Conservation (phyloP, 2,329 filamentous ascomycete genomes). For the Trichophyton rubrum region DNA sequence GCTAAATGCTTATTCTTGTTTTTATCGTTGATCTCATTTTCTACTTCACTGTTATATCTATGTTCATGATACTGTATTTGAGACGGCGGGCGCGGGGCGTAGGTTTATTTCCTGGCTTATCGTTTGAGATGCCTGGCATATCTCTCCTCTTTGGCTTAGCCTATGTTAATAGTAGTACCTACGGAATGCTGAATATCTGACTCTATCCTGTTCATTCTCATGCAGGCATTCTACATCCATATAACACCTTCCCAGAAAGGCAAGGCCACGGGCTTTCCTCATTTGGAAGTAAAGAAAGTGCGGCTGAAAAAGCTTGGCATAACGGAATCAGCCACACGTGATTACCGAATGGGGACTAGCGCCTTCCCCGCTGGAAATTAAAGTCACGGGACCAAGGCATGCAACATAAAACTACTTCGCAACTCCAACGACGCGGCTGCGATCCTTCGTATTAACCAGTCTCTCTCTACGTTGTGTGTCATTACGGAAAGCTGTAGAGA, state of each 20-base stretch:
- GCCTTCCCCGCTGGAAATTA: not conserved
- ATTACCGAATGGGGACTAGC: not conserved
- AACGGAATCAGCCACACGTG: not conserved
- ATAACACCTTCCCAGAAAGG: not conserved
- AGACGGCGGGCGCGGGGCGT: not conserved
- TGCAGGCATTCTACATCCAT: not conserved
- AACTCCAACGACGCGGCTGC: not conserved
- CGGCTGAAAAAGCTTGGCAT: constrained; percentile 1
- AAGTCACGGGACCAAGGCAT: not conserved
- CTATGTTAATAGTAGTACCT: not conserved
- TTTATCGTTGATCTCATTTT: not conserved
- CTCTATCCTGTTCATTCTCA: not conserved
- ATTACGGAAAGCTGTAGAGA: not conserved
- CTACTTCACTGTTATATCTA: not conserved
- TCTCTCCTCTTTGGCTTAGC: not conserved
- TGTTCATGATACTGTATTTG: not conserved
- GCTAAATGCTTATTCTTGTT: not conserved
- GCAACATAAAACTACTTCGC: not conserved
- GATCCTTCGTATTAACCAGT: not conserved
- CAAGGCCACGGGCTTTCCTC: not conserved
- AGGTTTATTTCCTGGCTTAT: not conserved
- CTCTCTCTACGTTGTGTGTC: not conserved
- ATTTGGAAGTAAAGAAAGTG: not conserved
- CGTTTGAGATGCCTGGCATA: not conserved
- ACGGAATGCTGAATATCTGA: not conserved